phyloP scores from a whole-genome alignment of 768 basidiomycete species.

The Leccinum olivaceopallidum region DNA sequence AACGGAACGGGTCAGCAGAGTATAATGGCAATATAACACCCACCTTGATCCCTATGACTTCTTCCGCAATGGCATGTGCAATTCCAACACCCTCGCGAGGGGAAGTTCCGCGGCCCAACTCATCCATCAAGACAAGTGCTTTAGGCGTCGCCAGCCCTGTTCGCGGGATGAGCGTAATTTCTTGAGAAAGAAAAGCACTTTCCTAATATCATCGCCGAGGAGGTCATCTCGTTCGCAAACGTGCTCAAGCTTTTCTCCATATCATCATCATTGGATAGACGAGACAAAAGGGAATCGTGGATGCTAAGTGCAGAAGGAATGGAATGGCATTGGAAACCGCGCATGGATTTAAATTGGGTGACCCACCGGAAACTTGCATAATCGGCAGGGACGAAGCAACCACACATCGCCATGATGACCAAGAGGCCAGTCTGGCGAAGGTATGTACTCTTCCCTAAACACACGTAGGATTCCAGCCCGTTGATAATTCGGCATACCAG shows the following conservation, averaged over 20 bases:
- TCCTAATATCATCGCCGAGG: constrained; percentile 90
- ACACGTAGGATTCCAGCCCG: not conserved
- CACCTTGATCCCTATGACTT: constrained; percentile 71
- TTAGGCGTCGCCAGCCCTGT: constrained; percentile 68
- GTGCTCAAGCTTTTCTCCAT: constrained; percentile 90
- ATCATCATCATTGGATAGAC: constrained; percentile 93
- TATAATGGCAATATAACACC: constrained; percentile 14
- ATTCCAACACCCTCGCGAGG: constrained; percentile 81
- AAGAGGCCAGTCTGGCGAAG: constrained; percentile 85
- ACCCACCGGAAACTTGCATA: constrained; percentile 84
- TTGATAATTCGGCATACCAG: constrained; percentile 36
- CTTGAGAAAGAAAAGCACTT: constrained; percentile 1
- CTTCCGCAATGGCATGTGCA: constrained; percentile 82
- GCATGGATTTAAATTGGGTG: not conserved
- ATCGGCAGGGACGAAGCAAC: constrained; percentile 91
- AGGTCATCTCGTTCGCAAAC: constrained; percentile 94
- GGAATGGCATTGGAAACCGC: not conserved
- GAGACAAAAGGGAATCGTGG: constrained; percentile 80
- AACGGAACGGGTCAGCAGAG: not conserved
- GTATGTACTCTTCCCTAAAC: constrained; percentile 87
- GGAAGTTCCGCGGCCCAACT: constrained; percentile 91
- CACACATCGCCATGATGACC: constrained; percentile 83
- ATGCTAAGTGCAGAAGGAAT: constrained; percentile 43
- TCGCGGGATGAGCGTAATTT: not conserved
- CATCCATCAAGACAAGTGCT: constrained; percentile 86